These are phyloP conservation scores for Entoloma clypeatum DNA, from an alignment of 1,284 basidiomycete species.

Conservation along the genomic window DNA sequence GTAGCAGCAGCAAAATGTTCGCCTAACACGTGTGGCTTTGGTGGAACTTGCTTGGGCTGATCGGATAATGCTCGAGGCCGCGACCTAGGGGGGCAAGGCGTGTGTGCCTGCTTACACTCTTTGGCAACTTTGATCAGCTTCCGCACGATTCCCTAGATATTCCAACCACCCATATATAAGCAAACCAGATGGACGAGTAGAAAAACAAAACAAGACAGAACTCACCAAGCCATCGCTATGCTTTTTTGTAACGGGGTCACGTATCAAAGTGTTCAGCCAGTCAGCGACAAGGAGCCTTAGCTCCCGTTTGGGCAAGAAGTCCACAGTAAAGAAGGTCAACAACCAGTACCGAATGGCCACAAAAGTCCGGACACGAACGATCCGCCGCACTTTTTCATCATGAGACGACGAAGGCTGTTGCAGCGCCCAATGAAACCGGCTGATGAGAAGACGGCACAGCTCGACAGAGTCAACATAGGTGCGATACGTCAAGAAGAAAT, in stretches of 20 bases:
- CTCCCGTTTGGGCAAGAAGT: constrained; percentile 79
- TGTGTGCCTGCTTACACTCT: constrained; percentile 70
- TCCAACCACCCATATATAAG: constrained; percentile 10
- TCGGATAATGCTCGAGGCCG: constrained; percentile 21
- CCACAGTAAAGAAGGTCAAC: constrained; percentile 80
- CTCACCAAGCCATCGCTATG: constrained; percentile 69
- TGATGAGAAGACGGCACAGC: constrained; percentile 74
- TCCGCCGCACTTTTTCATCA: constrained; percentile 65
- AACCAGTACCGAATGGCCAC: constrained; percentile 86
- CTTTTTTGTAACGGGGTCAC: constrained; percentile 62
- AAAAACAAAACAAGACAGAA: constrained; percentile 15
- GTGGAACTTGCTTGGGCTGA: constrained; percentile 17
- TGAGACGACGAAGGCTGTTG: constrained; percentile 47
- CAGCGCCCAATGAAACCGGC: constrained; percentile 84
- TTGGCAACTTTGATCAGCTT: constrained; percentile 78
- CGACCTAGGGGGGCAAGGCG: constrained; percentile 34
- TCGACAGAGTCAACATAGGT: constrained; percentile 75
- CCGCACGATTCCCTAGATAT: constrained; percentile 63
- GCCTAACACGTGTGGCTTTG: constrained; percentile 44
- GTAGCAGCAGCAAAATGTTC: constrained; percentile 62
- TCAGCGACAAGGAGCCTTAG: constrained; percentile 65
- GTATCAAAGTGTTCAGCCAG: constrained; percentile 75
- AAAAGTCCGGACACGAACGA: constrained; percentile 83
- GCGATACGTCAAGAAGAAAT: constrained; percentile 87
- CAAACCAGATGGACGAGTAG: constrained; percentile 5